Percentiles rank a stretch among this genome's conserved stretches.
These are phyloP conservation scores for Mrakia blollopis DNA, from an alignment of 768 basidiomycete species.

Conservation along the genomic window DNA sequence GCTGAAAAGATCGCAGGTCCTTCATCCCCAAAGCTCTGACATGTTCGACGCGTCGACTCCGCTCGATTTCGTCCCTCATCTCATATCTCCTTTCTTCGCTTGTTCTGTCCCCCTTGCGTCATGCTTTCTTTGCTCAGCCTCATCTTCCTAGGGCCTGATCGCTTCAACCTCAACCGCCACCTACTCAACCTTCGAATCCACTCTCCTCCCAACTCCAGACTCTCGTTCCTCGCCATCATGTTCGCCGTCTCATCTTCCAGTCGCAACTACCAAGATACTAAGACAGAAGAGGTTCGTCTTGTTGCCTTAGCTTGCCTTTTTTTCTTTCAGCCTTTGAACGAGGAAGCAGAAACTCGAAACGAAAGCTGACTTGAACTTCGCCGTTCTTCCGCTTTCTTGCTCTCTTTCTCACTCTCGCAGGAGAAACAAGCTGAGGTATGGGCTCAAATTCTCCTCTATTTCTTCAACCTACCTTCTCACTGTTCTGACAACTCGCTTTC, in stretches of 20 bases:
- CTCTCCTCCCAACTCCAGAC: neutral
- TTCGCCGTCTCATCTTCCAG: neutral
- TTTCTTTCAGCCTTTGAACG: neutral
- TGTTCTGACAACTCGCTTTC: neutral
- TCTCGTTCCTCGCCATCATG: neutral
- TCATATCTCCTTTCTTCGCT: too few relatives aligned
- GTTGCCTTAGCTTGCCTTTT: neutral
- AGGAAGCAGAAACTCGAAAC: too few relatives aligned
- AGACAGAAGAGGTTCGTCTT: neutral
- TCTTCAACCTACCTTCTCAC: neutral
- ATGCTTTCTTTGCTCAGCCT: too few relatives aligned
- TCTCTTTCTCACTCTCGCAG: neutral
- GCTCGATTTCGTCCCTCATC: too few relatives aligned
- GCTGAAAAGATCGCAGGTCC: too few relatives aligned
- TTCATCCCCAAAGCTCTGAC: too few relatives aligned
- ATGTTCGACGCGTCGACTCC: too few relatives aligned
- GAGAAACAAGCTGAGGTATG: neutral
- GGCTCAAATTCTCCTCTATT: too few relatives aligned
- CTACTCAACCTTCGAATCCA: too few relatives aligned
- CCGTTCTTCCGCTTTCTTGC: neutral
- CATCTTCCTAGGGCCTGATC: too few relatives aligned
- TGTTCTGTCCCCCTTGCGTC: too few relatives aligned
- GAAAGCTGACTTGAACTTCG: neutral
- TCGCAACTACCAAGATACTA: neutral
- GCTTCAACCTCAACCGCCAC: too few relatives aligned